phyloP scores from a whole-genome alignment of 306 rosid species.

The Rubus parviflorus region DNA sequence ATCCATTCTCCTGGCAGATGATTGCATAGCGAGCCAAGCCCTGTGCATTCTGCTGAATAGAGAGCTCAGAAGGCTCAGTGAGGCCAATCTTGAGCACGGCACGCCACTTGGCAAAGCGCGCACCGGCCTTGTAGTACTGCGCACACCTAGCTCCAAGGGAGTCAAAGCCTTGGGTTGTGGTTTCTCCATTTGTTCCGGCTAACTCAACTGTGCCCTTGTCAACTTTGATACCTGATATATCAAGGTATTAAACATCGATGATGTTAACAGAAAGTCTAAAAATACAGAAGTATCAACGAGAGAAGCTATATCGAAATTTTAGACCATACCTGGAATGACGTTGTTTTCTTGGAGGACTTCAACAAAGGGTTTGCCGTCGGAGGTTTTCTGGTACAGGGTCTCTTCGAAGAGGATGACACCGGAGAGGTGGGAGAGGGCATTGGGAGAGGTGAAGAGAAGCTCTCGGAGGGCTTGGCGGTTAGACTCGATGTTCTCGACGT shows the following conservation, averaged over 20 bases:
- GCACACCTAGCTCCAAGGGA: slow-evolving; percentile 76
- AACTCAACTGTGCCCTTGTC: slow-evolving; percentile 90
- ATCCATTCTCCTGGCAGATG: slow-evolving; percentile 91
- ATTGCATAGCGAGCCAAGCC: slow-evolving; percentile 93
- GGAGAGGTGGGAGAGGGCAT: slow-evolving; percentile 69
- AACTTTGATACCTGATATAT: slow-evolving; percentile 86
- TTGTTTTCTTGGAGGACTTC: slow-evolving; percentile 63
- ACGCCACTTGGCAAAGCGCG: slow-evolving; percentile 90
- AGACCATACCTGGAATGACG: slow-evolving; percentile 68
- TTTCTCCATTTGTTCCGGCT: slow-evolving; percentile 85
- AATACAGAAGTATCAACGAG: background rate
- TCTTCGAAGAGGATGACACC: slow-evolving; percentile 95
- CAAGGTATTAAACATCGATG: background rate
- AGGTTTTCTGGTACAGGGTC: slow-evolving; percentile 72
- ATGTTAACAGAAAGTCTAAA: background rate
- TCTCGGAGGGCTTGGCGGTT: slow-evolving; percentile 88
- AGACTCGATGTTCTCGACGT: slow-evolving; percentile 77
- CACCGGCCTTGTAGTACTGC: slow-evolving; percentile 88
- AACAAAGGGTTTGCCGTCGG: slow-evolving; percentile 81
- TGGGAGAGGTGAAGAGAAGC: slow-evolving; percentile 84
- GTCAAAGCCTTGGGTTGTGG: slow-evolving; percentile 86
- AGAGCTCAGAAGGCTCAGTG: slow-evolving; percentile 68
- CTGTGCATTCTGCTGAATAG: slow-evolving; percentile 86
- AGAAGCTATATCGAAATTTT: background rate
- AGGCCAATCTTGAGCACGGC: slow-evolving; percentile 81